Base-by-base conservation (phyloP, 2,329 filamentous ascomycete genomes). In the Simplicillium aogashimaense region DNA sequence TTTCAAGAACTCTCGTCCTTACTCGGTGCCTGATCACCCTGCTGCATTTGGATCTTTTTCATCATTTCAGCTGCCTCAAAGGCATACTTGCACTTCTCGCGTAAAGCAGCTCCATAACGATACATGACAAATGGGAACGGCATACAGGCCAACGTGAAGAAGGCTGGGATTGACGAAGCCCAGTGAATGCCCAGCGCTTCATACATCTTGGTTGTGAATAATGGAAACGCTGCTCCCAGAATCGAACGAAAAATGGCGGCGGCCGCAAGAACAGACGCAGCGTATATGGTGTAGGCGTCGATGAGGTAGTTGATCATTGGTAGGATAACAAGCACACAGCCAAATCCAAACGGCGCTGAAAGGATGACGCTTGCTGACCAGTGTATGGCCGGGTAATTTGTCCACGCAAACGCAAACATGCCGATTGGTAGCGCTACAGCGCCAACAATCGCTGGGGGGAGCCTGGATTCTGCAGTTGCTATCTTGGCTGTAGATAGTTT, bases 61-160 rank as follows among this genome's bases (percentile, higher is more conserved):
- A 45, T 38, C 29, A 43, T 28, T 18, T 38, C 29, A 13, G 36
- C 34, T 5, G 43, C 41, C 15, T 45, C 41, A 6, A 38, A 36
- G 10, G 43, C 43, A 28, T 38, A 43, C 7, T 33, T 37, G 36
- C 38, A 45, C 36, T 36, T 43, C 16, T 14, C 36, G 15, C 44
- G 41, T 7, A 46, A 34, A 4, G 13, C 17, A 13, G n/a, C 14
- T 11, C 81, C 81, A 54, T 83, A 83, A 47, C 71, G 74, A 61
- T 83, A 81, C 59, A 86, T 82, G 13, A 86, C 55, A 57, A 82
- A 80, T 1, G 82, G 81, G 50, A 82, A 78, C 0, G 82, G 81
- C n/a, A 83, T 64, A 56, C 81, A 86, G 7, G 66, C 69, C 4
- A 86, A 55, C 0, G 81, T 72, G 2, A 87, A 64, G 60, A 87